phyloP scores from a whole-genome alignment of 495 filamentous ascomycete species.

The Trichoderma erinaceum region DNA sequence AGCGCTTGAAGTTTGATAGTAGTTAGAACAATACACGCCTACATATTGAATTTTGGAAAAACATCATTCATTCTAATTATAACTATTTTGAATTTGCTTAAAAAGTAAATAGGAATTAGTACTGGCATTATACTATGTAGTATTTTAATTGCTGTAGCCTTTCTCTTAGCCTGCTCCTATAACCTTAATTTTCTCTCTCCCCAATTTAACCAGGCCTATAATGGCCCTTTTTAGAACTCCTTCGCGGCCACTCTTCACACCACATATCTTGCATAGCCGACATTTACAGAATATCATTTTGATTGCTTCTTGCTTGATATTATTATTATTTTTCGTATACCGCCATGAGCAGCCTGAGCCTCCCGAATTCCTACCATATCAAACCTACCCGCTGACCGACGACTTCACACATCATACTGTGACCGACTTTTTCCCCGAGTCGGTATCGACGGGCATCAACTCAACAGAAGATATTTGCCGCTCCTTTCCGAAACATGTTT shows the following conservation, averaged over 20 bases:
- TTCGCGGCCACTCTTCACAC: neutral
- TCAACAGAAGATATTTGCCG: neutral
- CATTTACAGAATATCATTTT: neutral
- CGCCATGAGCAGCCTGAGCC: neutral
- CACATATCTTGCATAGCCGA: neutral
- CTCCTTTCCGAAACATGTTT: neutral
- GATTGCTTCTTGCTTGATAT: neutral
- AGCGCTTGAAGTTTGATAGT: too few species aligned
- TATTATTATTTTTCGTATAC: neutral
- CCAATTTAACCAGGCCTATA: neutral
- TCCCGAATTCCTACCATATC: neutral
- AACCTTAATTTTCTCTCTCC: too few species aligned
- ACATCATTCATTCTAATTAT: too few species aligned
- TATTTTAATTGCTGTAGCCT: too few species aligned
- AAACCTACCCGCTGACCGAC: neutral
- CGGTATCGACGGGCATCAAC: neutral
- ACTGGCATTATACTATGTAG: too few species aligned
- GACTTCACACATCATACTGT: neutral
- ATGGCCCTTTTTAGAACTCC: constrained; percentile 1
- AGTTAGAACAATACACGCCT: too few species aligned
- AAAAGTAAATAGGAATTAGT: too few species aligned
- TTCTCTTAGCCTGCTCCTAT: too few species aligned
- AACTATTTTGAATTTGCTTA: too few species aligned
- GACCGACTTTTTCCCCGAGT: neutral
- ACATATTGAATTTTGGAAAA: too few species aligned